Conservation (phyloP, 2,329 filamentous ascomycete species). For the Incumbomyces lentus region DNA sequence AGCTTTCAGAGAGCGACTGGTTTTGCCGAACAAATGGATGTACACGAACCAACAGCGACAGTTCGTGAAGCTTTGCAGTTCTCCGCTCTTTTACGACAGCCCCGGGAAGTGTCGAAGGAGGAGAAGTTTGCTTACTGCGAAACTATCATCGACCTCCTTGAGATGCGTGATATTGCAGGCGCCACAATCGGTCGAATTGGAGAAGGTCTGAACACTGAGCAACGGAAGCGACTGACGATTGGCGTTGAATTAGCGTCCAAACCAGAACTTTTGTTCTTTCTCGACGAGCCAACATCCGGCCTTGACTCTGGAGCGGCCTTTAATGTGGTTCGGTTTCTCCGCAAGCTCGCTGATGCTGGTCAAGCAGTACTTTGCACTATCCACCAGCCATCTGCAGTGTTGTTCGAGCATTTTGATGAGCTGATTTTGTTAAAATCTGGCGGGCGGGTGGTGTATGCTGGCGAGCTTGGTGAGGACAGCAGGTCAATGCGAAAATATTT, state of each 20-base stretch:
- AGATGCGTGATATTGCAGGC: slow-evolving; percentile 57
- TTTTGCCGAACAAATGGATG: slow-evolving; percentile 54
- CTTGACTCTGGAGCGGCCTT: slow-evolving; percentile 59
- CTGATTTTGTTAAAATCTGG: slow-evolving; percentile 68
- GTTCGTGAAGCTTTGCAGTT: slow-evolving; percentile 58
- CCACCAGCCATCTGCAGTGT: slow-evolving; percentile 74
- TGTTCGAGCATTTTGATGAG: slow-evolving; percentile 82
- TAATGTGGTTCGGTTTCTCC: slow-evolving; percentile 51
- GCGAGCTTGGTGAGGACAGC: slow-evolving; percentile 71
- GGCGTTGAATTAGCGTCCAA: slow-evolving; percentile 54
- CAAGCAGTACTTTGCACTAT: slow-evolving; percentile 87
- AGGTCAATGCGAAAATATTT: slow-evolving; percentile 54
- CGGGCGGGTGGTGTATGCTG: slow-evolving; percentile 75
- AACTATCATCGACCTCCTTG: slow-evolving; percentile 56
- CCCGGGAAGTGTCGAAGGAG: slow-evolving; percentile 42
- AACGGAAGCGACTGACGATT: slow-evolving; percentile 55
- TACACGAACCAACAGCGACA: slow-evolving; percentile 56
- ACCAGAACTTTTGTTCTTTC: slow-evolving; percentile 50
- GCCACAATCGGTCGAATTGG: slow-evolving; percentile 52
- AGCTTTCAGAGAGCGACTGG: slow-evolving; percentile 46
- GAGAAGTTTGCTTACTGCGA: slow-evolving; percentile 62
- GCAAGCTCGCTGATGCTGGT: slow-evolving; percentile 57
- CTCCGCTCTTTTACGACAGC: slow-evolving; percentile 54
- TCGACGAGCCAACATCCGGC: slow-evolving; percentile 56
- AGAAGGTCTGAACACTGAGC: slow-evolving; percentile 53